Evolutionary conservation across 148 eudicot genomes (phyloP).

Genomic region (Chenopodium formosanum): DNA sequence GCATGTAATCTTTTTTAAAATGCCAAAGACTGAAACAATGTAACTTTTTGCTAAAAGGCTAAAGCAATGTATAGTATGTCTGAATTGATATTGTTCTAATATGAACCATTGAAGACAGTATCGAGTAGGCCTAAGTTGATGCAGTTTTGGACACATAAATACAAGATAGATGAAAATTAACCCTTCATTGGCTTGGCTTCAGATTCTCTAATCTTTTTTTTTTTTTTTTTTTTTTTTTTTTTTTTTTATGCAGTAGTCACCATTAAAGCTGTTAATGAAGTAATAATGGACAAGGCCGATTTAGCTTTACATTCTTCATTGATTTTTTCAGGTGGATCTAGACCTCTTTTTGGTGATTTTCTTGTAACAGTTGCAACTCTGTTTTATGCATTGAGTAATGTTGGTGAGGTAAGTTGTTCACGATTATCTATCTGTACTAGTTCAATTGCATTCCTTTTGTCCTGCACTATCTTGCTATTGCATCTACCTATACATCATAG

Average conservation of each 20-base stretch:
- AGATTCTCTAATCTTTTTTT: not conserved
- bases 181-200: not conserved
- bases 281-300: not conserved
- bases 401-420: constrained; percentile 61
- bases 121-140: not conserved
- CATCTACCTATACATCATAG: not conserved
- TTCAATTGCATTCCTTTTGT: not conserved
- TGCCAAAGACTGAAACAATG: not conserved
- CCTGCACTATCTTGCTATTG: not conserved
- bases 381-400: constrained; percentile 76
- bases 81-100: not conserved
- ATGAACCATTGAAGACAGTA: not conserved
- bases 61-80: not conserved
- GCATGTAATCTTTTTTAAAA: not conserved
- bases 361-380: constrained; percentile 72
- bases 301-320: not conserved
- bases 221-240: not conserved
- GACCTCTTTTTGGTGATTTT: constrained; percentile 76
- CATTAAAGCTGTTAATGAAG: not conserved
- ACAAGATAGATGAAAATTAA: not conserved
- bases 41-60: too few species aligned
- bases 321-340: constrained; percentile 67
- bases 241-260: not conserved
- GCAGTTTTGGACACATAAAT: not conserved
- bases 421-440: constrained; percentile 3